phyloP scores from a whole-genome alignment of 495 filamentous ascomycete genomes.

The Jackrogersella minutella region DNA sequence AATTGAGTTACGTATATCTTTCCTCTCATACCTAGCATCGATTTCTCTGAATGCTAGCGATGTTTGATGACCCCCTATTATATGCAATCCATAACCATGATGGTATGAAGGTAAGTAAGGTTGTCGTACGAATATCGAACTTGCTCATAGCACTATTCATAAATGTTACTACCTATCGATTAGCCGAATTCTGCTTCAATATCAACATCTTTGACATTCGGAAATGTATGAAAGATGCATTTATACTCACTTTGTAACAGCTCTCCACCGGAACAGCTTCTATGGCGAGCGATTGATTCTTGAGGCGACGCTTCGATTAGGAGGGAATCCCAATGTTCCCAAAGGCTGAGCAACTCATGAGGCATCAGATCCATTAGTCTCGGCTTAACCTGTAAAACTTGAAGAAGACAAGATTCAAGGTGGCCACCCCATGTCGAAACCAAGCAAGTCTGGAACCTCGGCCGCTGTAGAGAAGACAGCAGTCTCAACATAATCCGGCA shows the following conservation, averaged over 20 bases:
- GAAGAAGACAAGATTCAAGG: not conserved
- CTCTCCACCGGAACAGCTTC: too few relatives aligned
- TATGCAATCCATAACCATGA: too few relatives aligned
- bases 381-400: too few relatives aligned
- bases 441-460: slow-evolving; percentile 12
- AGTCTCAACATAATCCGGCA: not conserved
- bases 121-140: not conserved
- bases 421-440: slow-evolving; percentile 29
- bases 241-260: not conserved
- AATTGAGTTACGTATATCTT: too few relatives aligned
- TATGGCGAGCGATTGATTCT: too few relatives aligned
- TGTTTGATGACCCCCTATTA: not conserved
- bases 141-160: not conserved
- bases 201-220: not conserved
- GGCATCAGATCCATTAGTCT: too few relatives aligned
- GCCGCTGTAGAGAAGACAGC: not conserved
- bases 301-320: too few relatives aligned
- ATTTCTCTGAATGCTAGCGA: not conserved
- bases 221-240: not conserved
- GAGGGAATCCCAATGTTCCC: too few relatives aligned
- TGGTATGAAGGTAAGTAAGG: not conserved
- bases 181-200: not conserved
- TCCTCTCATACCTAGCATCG: too few relatives aligned
- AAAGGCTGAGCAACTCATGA: too few relatives aligned
- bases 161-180: not conserved